A percentile compares a stretch with the other conserved stretches of the same genome.
Evolutionary conservation across 805 yeast genomes (phyloP).

Genomic region (Lipomyces oligophaga): DNA sequence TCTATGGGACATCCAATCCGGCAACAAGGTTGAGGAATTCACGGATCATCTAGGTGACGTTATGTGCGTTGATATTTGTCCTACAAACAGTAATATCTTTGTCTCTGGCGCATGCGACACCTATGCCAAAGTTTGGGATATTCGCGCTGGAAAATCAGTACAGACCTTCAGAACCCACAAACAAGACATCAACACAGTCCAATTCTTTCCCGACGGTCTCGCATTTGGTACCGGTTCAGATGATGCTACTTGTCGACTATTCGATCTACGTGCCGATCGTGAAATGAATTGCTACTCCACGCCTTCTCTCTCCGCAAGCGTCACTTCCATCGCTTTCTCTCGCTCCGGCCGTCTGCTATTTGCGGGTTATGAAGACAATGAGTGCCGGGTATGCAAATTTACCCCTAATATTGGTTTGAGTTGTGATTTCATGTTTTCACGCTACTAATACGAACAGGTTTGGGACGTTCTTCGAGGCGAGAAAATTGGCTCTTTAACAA

Average conservation of each 20-base stretch:
- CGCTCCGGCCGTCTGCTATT: slow-evolving; percentile 69
- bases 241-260: slow-evolving; percentile 65
- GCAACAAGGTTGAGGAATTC: slow-evolving; percentile 40
- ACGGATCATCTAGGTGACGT: slow-evolving; percentile 48
- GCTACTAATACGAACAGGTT: slow-evolving; percentile 38
- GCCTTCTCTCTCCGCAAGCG: slow-evolving; percentile 38
- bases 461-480: slow-evolving; percentile 74
- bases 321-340: slow-evolving; percentile 68
- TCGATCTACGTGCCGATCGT: slow-evolving; percentile 75
- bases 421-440: neutral
- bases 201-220: slow-evolving; percentile 66
- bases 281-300: slow-evolving; percentile 49
- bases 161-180: slow-evolving; percentile 49
- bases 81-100: slow-evolving; percentile 51
- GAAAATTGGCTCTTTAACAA: slow-evolving; percentile 61
- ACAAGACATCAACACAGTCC: slow-evolving; percentile 60
- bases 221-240: slow-evolving; percentile 75
- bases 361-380: slow-evolving; percentile 70
- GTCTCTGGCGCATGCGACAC: slow-evolving; percentile 74
- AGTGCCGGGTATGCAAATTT: slow-evolving; percentile 47
- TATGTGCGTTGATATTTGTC: slow-evolving; percentile 59
- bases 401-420: neutral
- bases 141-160: slow-evolving; percentile 45
- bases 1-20: slow-evolving; percentile 72
- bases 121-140: slow-evolving; percentile 74